Evolutionary conservation across 345 rosid genomes (phyloP), one percentile per base, ranked within the genome.

Genomic region (Conringia planisiliqua): DNA sequence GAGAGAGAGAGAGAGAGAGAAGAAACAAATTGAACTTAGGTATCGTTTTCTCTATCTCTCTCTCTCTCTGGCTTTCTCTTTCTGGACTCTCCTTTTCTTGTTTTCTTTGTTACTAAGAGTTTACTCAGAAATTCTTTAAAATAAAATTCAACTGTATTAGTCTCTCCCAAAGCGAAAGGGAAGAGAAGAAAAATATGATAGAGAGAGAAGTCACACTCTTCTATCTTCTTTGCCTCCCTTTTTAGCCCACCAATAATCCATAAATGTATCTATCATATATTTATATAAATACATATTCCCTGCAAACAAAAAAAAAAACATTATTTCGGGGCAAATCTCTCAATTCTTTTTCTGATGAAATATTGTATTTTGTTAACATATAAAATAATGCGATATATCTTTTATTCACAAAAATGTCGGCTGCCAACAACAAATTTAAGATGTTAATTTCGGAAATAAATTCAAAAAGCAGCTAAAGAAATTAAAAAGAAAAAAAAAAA

Each of bases 21-120:
- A 8, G 58, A 72, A 71, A 52, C 30, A 51, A 24, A 83, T 70
- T 50, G 68, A 50, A 80, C 86, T 73, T 70, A 82, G 84, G 80
- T 83, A 84, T 89, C 90, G 83, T 86, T 89, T 77, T 82, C 80
- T 76, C 78, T 74, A n/a, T 10, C 17, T 55, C 80, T 78, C 17
- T 55, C 80, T 78, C 79, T 80, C 73, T 76, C 67, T 71, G 54
- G 66, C 80, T 81, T 70, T 79, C 78, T 79, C 72, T 81, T 80
- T 83, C 76, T 68, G 36, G 71, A 55, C 75, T 82, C 75, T 85
- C 82, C 78, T 78, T 78, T 72, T 57, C 71, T 79, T 75, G 64
- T 30, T 72, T 66, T 64, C 65, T 67, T 76, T 78, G 75, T 60
- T 82, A 80, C 63, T 71, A 56, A 58, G 72, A 77, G 71, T 68